Evolutionary conservation across 345 rosid species (phyloP), one percentile per base, ranked within the genome.

Genomic region (Citrus trifoliata): DNA sequence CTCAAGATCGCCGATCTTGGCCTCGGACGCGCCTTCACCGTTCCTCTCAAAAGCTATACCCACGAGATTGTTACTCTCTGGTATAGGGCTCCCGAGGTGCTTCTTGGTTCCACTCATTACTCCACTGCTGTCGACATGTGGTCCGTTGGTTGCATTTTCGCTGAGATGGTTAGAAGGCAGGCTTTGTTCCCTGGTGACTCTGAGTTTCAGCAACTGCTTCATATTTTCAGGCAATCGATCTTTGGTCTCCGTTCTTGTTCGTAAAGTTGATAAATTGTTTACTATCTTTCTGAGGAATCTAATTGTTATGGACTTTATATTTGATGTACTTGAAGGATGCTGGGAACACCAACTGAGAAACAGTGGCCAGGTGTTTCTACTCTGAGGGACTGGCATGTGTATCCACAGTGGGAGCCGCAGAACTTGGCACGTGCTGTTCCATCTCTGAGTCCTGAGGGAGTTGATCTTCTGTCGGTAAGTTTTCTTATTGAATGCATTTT

Each of bases 111-210:
- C 8, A 84, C 94, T 68, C 96, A 91, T 69, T 93, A 95, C 66
- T 95, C 99, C 32, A 91, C 95, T 5, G 97, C 85, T 25, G 98
- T 93, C 21, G 99, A 95, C 37, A 92, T 95, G 83, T 95, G 99
- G 99, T 95, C 99, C 22, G 98, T 95, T 35, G 99, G 99, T 21
- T 95, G 99, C 87, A 93, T 95, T 77, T 95, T 93, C 4, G 95
- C 93, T 40, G 97, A 95, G 83, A 93, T 95, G 98, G 93, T 83
- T 3, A 79, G 99, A 76, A 91, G 98, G 85, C 99, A 95, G 80
- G 97, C 98, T 38, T 78, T 92, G 32, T 95, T 93, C 80, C 99
- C 94, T 21, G 99, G 98, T 6, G 99, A 95, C 79, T 93, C 99
- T 0, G 97, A 92, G 83, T 93, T 90, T 68, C 99, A 93, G 84